Base-by-base conservation (phyloP, 1,139 yeast genomes). In the Kluyveromyces sp. region DNA sequence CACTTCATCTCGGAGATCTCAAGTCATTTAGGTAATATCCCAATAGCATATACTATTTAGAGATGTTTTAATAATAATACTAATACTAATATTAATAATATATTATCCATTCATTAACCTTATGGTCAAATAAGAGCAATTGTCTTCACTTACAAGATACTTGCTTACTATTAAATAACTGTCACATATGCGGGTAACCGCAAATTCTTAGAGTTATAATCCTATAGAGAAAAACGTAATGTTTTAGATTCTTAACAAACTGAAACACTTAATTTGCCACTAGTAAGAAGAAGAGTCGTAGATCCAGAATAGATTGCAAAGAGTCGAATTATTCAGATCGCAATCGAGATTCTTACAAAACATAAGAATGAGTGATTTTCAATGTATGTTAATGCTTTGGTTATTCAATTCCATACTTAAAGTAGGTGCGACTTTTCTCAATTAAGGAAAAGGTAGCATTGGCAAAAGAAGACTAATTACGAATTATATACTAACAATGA, bases 351-450 rank as follows among this genome's bases (percentile, higher is more conserved):
- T 15, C 21, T 15, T 15, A 15, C 21, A 2, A 15, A 15, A 34
- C n/a, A n/a, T n/a, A 32, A 31, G 25, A 28, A 45, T 45, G 48
- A 39, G 48, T n/a, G 42, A 30, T 33, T 28, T 45, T 28, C 40
- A 45, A 37, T 38, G 48, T 45, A 45, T 42, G 48, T 45, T 40
- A 30, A 7, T 32, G 31, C 7, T 30, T 30, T 30, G 32, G 8
- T 15, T 1, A 15, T 15, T 15, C 21, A 15, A 15, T 15, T 15
- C 21, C 21, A 15, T 15, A 15, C 21, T 15, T 15, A 15, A 15
- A 15, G 21, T 15, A 15, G 21, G 21, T 15, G 21, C 21, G 21
- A 15, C 21, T 15, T 15, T 15, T 15, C 21, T 15, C 21, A 15
- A 15, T 15, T 15, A 15, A 15, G 21, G 21, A 15, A 15, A 15